Base-by-base conservation (phyloP, 1,284 basidiomycete species). In the Cryptococcus wingfieldii region DNA sequence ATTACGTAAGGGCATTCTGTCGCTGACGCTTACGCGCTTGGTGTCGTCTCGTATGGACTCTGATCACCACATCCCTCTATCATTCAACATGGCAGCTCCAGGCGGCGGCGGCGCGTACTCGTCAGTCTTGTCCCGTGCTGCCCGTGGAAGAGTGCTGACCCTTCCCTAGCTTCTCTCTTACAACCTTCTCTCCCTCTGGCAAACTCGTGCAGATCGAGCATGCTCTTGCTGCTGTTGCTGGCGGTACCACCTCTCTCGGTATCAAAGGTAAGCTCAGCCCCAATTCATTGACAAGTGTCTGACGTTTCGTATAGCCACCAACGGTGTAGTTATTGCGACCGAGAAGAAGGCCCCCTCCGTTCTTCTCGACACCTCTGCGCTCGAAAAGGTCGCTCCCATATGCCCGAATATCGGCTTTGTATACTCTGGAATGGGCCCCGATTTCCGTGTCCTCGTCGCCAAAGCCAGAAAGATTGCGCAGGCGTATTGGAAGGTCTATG, bases 191-290 rank as follows among this genome's bases (percentile, higher is more conserved):
- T 38, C 95, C 95, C 50, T 96, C 92, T 68, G 95, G 95, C 62
- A 97, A 96, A 82, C 85, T 98, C 55, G 92, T 96, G 54, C 96
- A 99, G 82, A 98, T 99, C 75, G 96, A 99, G 80, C 96, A 99
- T 80, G 96, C 96, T 42, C 82, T 99, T 58, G 96, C 96, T 55
- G 94, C 94, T 23, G 96, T 98, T 53, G 85, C 89, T n/a, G 87
- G 89, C 65, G 96, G 96, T 50, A 95, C 94, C 46, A 98, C 96
- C 37, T 94, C 89, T 75, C 83, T 99, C 49, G 96, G 96, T 58
- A 98, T 99, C 79, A 98, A 98, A 83, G 96, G 94, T 94, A 53
- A 50, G 76, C 68, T 19, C 42, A 3, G 47, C n/a, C 4, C 12
- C 49, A 7, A 18, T n/a, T 9, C 38, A 6, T 34, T 10, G 31